Evolutionary conservation across 352 stramenopile genomes (phyloP).

Genomic region (Globisporangium rhizosaccharum): DNA sequence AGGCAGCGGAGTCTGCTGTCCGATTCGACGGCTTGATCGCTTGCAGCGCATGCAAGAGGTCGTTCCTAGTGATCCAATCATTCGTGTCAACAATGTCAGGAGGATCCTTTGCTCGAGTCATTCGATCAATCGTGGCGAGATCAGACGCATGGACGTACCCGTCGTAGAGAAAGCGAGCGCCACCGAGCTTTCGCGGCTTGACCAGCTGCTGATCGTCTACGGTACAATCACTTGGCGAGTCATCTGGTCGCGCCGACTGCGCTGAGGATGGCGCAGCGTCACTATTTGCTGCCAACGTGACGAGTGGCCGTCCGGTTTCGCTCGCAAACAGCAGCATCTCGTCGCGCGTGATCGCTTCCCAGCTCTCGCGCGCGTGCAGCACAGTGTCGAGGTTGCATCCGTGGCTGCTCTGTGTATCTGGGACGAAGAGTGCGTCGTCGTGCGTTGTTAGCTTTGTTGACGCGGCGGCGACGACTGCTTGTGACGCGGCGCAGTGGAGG

Average conservation of each 20-base stretch:
- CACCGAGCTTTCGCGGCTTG: constrained; percentile 3
- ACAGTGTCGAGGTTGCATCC: constrained; percentile 44
- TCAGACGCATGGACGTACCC: constrained; percentile 19
- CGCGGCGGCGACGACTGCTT: constrained; percentile 11
- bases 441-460: constrained; percentile 18
- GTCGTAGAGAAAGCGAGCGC: constrained; percentile 61
- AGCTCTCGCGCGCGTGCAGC: constrained; percentile 29
- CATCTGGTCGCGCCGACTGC: background rate
- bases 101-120: too few species aligned
- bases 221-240: background rate
- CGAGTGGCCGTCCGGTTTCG: constrained; percentile 34
- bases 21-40: constrained; percentile 50
- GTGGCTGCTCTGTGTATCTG: constrained; percentile 13
- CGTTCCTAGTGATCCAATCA: constrained; percentile 25
- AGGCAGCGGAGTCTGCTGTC: constrained; percentile 8
- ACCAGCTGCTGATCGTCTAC: background rate
- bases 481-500: constrained; percentile 41
- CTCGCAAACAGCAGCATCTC: constrained; percentile 57
- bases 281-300: constrained; percentile 10
- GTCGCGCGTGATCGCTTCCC: constrained; percentile 63
- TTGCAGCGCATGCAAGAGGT: constrained; percentile 60
- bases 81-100: background rate
- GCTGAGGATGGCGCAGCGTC: background rate
- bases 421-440: constrained; percentile 23
- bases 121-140: background rate